A percentile compares a stretch with the other conserved stretches of the same genome.
phyloP scores from a whole-genome alignment of 495 filamentous ascomycete genomes.

The Trichoderma asperelloides region DNA sequence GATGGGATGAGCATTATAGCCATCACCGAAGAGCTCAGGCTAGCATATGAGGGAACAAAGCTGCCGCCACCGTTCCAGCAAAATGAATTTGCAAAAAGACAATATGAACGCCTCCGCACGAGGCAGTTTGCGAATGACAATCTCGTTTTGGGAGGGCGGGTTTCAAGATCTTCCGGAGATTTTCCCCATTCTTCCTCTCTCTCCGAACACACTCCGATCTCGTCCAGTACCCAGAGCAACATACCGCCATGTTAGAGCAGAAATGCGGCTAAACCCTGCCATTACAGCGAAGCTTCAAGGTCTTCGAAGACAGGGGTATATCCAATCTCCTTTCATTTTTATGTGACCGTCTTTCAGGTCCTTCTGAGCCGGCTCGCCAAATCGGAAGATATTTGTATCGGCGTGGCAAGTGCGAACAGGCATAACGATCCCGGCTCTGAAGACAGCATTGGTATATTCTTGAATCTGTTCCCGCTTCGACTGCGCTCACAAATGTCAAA shows the following conservation, averaged over 20 bases:
- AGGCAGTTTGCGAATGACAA: conserved; percentile 11
- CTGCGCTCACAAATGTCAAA: conserved; percentile 9
- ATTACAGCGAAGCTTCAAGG: conserved; percentile 10
- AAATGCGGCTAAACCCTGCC: background rate
- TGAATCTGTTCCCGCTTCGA: conserved; percentile 19
- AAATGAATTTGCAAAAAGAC: too few relatives aligned
- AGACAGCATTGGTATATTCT: conserved; percentile 16
- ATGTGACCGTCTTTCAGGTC: conserved; percentile 17
- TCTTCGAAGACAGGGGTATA: conserved; percentile 7
- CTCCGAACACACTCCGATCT: conserved; percentile 10
- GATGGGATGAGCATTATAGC: conserved; percentile 37
- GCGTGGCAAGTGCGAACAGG: conserved; percentile 33
- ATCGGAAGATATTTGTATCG: conserved; percentile 30
- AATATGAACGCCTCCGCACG: background rate
- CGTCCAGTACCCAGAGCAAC: conserved; percentile 11
- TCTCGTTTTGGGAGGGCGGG: conserved; percentile 27
- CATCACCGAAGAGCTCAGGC: conserved; percentile 27
- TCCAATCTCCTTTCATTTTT: conserved; percentile 17
- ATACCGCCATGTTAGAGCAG: conserved; percentile 10
- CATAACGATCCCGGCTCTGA: conserved; percentile 9
- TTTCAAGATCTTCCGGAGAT: conserved; percentile 21
- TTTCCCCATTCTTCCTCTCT: conserved; percentile 27
- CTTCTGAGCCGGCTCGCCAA: conserved; percentile 17
- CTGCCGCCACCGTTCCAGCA: conserved; percentile 8
- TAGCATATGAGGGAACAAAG: conserved; percentile 23